Evolutionary conservation across 768 basidiomycete species (phyloP), one percentile per base, ranked within the genome.

Genomic region (Boletus tomentosulus): DNA sequence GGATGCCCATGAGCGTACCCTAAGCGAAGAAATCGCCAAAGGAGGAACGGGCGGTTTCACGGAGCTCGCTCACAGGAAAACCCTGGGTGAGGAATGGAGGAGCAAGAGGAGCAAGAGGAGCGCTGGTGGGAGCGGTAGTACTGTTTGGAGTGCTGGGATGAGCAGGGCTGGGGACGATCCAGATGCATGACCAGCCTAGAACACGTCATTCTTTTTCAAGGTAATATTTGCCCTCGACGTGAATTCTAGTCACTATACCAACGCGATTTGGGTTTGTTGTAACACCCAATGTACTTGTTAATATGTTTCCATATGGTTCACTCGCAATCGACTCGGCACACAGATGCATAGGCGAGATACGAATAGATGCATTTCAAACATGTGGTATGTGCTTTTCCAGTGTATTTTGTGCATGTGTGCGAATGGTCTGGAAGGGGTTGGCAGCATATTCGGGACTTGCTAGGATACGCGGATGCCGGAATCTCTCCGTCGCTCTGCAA

Each of bases 61-160:
- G 1, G 92, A 94, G 64, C 80, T 90, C 50, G 72, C 75, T 16
- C 74, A 74, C 34, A 75, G 80, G 45, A 74, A 74, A 48, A 68
- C 67, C 41, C 35, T 57, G 6, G 70, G 76, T 10, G 75, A 78
- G 30, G 79, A 85, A 53, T 77, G 86, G 64, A 78, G 84, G 57
- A 82, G 82, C 51, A 72, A 79, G 46, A 75, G 78, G 55, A 73
- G 73, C 45, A 74, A 58, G 53, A 61, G 59, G 33, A 86, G 84
- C 57, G 78, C 67, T 24, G 81, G 83, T 37, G 86, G 85, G 8
- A 86, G 85, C 57, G 81, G 82, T 35, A 88, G 87, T 68, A 92
- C 90, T 1, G 87, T 92, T 28, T 92, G 86, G 85, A 92, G 90
- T 66, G 89, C 89, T 48, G 89, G 89, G 31, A 85, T 89, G 84